Evolutionary conservation across 2,329 filamentous ascomycete genomes (phyloP).

Genomic region (Didymellaceae sp.): DNA sequence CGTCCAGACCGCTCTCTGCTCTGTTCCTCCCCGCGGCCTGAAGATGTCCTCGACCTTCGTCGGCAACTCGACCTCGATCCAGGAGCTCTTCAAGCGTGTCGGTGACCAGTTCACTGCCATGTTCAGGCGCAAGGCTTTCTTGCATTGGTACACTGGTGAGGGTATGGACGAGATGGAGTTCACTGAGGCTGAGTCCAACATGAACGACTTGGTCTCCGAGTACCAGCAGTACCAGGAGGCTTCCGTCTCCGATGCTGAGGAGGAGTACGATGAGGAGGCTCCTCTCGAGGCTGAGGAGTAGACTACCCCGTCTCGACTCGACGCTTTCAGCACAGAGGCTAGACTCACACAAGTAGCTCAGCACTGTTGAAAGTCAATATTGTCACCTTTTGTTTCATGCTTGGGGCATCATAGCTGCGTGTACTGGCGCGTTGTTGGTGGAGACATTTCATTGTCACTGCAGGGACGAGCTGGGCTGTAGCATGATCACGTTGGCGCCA

Average conservation of each 20-base stretch:
- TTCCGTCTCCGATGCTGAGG: conserved; percentile 94
- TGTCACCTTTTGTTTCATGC: conserved; percentile 34
- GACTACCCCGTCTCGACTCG: conserved; percentile 20
- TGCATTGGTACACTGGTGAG: conserved; percentile 99
- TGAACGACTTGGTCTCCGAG: conserved; percentile 99
- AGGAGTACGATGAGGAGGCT: conserved; percentile 90
- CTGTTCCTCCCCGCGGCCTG: conserved; percentile 94
- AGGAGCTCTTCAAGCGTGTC: conserved; percentile 99
- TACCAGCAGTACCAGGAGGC: conserved; percentile 99
- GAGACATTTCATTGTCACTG: conserved; percentile 25
- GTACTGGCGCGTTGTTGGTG: conserved; percentile 18
- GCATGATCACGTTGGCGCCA: conserved; percentile 36
- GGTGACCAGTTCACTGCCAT: conserved; percentile 99
- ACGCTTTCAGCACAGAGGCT: conserved; percentile 3
- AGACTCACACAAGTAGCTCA: conserved; percentile 14
- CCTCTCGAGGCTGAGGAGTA: conserved; percentile 73
- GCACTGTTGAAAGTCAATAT: conserved; percentile 8
- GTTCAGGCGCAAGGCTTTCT: conserved; percentile 99
- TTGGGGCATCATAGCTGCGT: conserved; percentile 32
- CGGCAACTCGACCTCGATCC: conserved; percentile 98
- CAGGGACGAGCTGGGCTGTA: conserved; percentile 24
- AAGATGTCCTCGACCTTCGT: conserved; percentile 99
- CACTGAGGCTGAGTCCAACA: conserved; percentile 99
- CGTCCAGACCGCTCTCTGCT: conserved; percentile 99
- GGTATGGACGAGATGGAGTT: conserved; percentile 99